Conservation (phyloP, 768 basidiomycete species). For the Termitomyces sp. region DNA sequence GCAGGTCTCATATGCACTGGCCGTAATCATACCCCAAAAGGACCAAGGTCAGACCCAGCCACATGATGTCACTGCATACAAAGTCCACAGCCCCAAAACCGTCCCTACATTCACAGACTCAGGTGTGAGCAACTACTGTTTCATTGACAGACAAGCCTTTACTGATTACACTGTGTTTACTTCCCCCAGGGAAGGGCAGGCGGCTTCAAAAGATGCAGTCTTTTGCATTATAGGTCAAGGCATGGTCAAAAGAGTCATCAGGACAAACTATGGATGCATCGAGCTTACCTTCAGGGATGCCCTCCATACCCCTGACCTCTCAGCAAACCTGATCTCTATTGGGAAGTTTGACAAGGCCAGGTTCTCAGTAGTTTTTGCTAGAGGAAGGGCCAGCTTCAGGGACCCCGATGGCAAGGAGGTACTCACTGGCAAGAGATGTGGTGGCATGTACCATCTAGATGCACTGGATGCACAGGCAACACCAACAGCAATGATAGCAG, state of each 20-base stretch:
- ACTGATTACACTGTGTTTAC: no score
- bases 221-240: neutral
- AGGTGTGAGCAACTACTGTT: no score
- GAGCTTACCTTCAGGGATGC: neutral
- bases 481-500: neutral
- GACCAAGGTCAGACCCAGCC: no score
- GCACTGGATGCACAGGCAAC: neutral
- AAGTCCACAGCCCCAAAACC: no score
- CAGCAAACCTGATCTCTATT: neutral
- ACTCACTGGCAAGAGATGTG: neutral
- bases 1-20: neutral
- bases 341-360: neutral
- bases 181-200: no score
- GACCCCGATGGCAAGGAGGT: neutral
- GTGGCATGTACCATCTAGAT: neutral
- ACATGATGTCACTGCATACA: no score
- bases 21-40: no score
- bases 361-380: neutral
- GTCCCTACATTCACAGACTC: no score
- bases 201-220: neutral
- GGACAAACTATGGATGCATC: neutral
- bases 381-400: neutral
- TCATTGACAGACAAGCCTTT: no score
- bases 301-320: neutral
- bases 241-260: neutral